Conservation (phyloP, 768 basidiomycete genomes). For the Suillus subalutaceus region DNA sequence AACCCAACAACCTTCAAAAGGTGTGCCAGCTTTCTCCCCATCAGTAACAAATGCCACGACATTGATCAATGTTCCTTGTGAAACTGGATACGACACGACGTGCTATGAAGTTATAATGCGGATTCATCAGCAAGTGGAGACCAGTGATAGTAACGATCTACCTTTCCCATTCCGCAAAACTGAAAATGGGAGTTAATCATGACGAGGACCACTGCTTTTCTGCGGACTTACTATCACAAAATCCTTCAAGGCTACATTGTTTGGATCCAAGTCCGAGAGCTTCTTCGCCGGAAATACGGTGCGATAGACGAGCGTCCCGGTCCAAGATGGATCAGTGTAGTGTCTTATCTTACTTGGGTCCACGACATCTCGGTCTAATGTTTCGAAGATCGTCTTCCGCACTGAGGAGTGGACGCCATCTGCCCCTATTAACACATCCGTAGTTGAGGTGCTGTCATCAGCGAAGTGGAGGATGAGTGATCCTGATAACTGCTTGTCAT, state of each 20-base stretch:
- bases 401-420: constrained; percentile 38
- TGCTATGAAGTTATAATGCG: constrained; percentile 29
- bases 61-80: constrained; percentile 36
- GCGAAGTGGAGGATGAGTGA: constrained; percentile 26
- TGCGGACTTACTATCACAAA: constrained; percentile 21
- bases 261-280: constrained; percentile 25
- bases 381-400: constrained; percentile 18
- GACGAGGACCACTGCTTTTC: background rate
- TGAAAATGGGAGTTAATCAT: background rate
- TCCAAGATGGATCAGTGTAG: constrained; percentile 36
- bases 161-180: constrained; percentile 11
- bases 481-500: constrained; percentile 14
- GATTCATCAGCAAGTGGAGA: background rate
- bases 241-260: constrained; percentile 17
- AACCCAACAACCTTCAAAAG: constrained; percentile 30
- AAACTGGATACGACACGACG: constrained; percentile 40
- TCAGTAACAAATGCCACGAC: constrained; percentile 34
- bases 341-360: constrained; percentile 13
- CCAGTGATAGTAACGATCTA: background rate
- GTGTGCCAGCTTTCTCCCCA: constrained; percentile 28
- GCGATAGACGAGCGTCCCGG: constrained; percentile 42
- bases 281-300: constrained; percentile 34
- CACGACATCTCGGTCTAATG: constrained; percentile 27
- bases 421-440: constrained; percentile 45
- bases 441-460: constrained; percentile 36